Evolutionary conservation across 2,329 filamentous ascomycete genomes (phyloP), one percentile per base, ranked within the genome.

Genomic region (Fusarium multiceps): DNA sequence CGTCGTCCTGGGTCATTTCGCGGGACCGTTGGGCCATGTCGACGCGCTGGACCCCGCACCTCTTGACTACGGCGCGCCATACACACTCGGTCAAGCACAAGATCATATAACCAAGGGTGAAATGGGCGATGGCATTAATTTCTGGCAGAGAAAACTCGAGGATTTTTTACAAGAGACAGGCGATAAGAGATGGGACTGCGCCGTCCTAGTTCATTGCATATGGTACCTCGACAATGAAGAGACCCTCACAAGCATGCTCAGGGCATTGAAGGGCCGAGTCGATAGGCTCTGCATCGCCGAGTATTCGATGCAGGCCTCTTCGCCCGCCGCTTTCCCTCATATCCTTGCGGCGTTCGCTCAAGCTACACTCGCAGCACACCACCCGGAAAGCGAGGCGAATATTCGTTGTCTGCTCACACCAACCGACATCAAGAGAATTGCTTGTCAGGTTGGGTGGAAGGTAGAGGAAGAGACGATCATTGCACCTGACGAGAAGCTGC

Each of bases 21-120:
- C 27, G 1, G 60, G 62, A 0, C 40, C 32, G 4, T 12, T 25
- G 0, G 62, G 62, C 2, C 41, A 28, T 13, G 25, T 66, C 9
- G 62, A 65, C 16, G 60, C 62, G 30, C 43, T 65, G 4, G 62
- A 65, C 54, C 62, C 62, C 14, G 62, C 62, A 23, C 30, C 54
- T 59, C 46, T 54, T 10, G 34, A 66, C 12, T 65, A 65, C 25
- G 62, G 61, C 10, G 54, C 62, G n/a, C 62, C 62, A 7, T 53
- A 53, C 20, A 65, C 62, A 1, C 62, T 65, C 2, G 62, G 60
- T 4, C 60, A 65, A 32, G 62, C 62, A 9, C 62, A 65, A 1
- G 6, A 54, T 4, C 47, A 66, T 14, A 49, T 65, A 10, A 3
- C 13, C 0, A 42, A 41, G 2, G 62, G 61, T 4, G 3, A 21